Base-by-base conservation (phyloP, 352 stramenopile species). In the Phytophthora chlamydospora region DNA sequence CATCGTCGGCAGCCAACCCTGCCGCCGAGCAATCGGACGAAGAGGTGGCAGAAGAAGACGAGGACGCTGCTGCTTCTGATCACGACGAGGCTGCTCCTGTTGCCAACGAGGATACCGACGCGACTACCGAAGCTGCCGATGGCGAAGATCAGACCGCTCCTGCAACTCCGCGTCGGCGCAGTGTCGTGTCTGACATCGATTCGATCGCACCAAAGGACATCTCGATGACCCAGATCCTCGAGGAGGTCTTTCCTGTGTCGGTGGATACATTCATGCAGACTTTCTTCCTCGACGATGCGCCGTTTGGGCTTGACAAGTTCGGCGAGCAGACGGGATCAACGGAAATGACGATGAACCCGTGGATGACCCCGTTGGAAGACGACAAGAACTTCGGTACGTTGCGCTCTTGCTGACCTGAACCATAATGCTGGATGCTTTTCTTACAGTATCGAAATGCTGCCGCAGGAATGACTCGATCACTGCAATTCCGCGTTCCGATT, bases 401-500 rank as follows among this genome's bases (percentile, higher is more conserved):
- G 17, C 1, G 11, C 36, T 45, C 12, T 1, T 35, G 21, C 45
- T 21, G 40, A 27, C 31, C 44, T 19, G 8, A 4, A 38, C 6
- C 13, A 39, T 3, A 45, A 32, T 31, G 34, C 11, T 34, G n/a
- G 31, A 41, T 1, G 31, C 4, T 40, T 39, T 46, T 19, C 3
- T 53, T 41, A 60, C 21, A 10, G 13, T 44, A 24, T 40, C n/a
- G 9, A 32, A 39, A 34, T 42, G 29, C 8, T 54, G 19, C 39
- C n/a, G 45, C 63, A 77, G 83, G 78, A 0, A 76, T 74, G 59
- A 91, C 78, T 14, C 79, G 87, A 4, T 85, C 81, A 17, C 47
- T 90, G n/a, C 81, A 85, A 58, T 94, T 94, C 27, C 80, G 83
- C 17, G 71, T 90, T 8, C 87, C 87, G 6, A 75, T 95, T 4